Evolutionary conservation across 148 eudicot species (phyloP).

Genomic region (Nepenthes mirabilis): DNA sequence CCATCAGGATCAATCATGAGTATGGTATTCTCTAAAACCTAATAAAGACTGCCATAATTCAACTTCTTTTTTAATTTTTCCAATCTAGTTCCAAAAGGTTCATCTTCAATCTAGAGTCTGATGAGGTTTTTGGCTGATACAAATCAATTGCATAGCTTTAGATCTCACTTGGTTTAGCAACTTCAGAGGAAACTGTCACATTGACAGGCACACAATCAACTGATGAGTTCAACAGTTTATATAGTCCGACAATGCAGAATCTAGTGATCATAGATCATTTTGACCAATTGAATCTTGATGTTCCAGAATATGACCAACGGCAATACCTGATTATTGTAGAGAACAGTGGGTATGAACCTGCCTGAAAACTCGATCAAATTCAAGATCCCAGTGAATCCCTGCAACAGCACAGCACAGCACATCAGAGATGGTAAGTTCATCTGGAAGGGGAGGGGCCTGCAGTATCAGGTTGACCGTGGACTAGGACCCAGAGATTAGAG

Average conservation of each 20-base stretch:
- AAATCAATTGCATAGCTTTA: no score
- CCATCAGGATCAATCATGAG: background rate
- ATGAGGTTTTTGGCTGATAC: no score
- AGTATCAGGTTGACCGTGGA: background rate
- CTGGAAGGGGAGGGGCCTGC: background rate
- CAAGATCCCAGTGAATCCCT: conserved; percentile 73
- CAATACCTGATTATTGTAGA: conserved; percentile 83
- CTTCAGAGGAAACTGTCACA: no score
- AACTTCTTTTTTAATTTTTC: no score
- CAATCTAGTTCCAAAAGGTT: background rate
- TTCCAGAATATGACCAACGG: background rate
- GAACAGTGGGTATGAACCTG: conserved; percentile 54
- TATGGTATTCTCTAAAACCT: background rate
- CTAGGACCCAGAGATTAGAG: no score
- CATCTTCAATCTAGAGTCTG: background rate
- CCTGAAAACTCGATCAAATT: conserved; percentile 55
- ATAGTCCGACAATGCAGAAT: background rate
- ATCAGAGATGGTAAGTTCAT: background rate
- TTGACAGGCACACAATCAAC: background rate
- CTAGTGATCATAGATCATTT: background rate
- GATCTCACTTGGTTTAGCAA: no score
- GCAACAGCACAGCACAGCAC: conserved; percentile 13
- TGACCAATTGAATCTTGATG: background rate
- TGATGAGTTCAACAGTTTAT: background rate
- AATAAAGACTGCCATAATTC: no score